These are phyloP conservation scores for Diaporthe vexans DNA, from an alignment of 2,329 filamentous ascomycete genomes.

Conservation along the genomic window DNA sequence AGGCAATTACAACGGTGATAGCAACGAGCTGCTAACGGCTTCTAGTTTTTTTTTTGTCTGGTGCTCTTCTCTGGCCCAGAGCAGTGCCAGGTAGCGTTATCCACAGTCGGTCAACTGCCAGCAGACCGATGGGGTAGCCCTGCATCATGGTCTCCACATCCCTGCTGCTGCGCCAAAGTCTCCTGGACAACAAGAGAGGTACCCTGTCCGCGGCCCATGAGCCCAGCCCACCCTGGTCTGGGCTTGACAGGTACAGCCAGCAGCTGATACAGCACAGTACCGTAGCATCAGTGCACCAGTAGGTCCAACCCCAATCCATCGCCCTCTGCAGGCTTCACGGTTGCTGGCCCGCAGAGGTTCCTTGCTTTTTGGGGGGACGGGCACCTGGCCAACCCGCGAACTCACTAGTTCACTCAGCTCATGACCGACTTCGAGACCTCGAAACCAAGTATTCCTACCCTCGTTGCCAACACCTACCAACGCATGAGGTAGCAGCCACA, in stretches of 20 bases:
- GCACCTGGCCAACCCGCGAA: neutral
- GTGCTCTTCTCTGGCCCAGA: neutral
- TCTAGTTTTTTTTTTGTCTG: constrained; percentile 3
- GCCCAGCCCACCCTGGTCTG: constrained; percentile 28
- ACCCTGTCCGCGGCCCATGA: neutral
- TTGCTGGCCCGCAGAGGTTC: constrained; percentile 15
- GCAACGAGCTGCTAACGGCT: constrained; percentile 17
- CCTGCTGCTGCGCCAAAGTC: constrained; percentile 31
- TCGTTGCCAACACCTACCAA: neutral
- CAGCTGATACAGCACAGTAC: constrained; percentile 8
- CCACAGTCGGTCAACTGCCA: constrained; percentile 32
- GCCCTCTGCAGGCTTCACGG: neutral
- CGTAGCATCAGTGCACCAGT: neutral
- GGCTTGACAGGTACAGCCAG: constrained; percentile 1
- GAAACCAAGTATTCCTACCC: neutral
- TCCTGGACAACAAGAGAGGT: constrained; percentile 23
- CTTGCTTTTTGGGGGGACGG: constrained; percentile 12
- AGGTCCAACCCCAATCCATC: constrained; percentile 10
- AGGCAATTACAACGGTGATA: constrained; percentile 14
- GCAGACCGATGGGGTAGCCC: constrained; percentile 31
- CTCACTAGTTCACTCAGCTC: neutral
- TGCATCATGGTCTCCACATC: constrained; percentile 19
- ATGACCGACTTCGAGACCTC: neutral
- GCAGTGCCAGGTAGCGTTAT: constrained; percentile 1
- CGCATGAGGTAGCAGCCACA: neutral